These are phyloP conservation scores for Dryadomyces quercus-mongolicae DNA, from an alignment of 2,329 filamentous ascomycete genomes.

Conservation along the genomic window DNA sequence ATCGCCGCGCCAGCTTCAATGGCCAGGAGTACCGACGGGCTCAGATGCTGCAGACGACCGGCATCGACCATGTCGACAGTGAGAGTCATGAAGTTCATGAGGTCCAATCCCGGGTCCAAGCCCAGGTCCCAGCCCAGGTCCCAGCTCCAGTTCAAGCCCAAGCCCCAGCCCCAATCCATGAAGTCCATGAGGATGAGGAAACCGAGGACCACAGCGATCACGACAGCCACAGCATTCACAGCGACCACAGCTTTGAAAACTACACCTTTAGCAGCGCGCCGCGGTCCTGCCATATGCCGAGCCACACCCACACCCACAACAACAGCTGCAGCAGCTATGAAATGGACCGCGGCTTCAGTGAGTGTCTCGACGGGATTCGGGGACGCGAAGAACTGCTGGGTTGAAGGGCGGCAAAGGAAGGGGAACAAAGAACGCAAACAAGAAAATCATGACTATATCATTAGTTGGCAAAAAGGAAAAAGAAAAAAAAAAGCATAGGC, in stretches of 20 bases:
- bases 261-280: neutral
- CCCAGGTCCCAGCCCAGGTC: neutral
- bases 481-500: no score
- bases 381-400: neutral
- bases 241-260: neutral
- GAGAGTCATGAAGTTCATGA: neutral
- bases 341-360: constrained; percentile 7
- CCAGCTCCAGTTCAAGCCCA: neutral
- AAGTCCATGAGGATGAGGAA: no score
- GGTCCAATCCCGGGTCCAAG: neutral
- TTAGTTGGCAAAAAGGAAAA: no score
- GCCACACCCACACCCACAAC: neutral
- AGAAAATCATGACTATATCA: neutral
- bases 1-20: constrained; percentile 39
- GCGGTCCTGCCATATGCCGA: neutral
- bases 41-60: constrained; percentile 16
- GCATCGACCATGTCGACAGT: neutral
- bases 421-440: neutral
- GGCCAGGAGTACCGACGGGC: constrained; percentile 40
- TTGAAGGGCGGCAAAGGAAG: neutral
- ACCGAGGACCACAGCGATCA: neutral
- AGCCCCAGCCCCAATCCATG: no score
- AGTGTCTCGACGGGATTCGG: neutral
- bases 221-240: neutral
- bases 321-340: constrained; percentile 4